phyloP scores from a whole-genome alignment of 176 grass and related monocot species.

The Tillandsia leiboldiana region DNA sequence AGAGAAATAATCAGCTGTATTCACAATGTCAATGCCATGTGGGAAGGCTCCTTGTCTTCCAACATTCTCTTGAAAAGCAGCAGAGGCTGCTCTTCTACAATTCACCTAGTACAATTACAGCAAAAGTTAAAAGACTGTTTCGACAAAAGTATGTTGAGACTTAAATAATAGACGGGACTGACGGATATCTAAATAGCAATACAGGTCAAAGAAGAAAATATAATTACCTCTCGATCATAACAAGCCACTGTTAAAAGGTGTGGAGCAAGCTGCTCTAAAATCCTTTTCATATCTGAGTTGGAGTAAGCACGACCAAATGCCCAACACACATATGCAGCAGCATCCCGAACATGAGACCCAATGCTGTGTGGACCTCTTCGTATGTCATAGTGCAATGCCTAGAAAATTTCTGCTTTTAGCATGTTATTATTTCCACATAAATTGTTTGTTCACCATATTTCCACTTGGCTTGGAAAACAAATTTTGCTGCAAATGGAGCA shows the following conservation, averaged over 20 bases:
- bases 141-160: neutral
- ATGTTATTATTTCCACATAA: slow-evolving; percentile 8
- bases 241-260: slow-evolving; percentile 80
- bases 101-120: slow-evolving; percentile 59
- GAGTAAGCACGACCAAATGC: slow-evolving; percentile 96
- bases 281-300: slow-evolving; percentile 66
- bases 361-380: slow-evolving; percentile 88
- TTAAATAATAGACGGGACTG: neutral
- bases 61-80: slow-evolving; percentile 99
- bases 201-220: slow-evolving; percentile 15
- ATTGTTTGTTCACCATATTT: slow-evolving; percentile 3
- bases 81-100: slow-evolving; percentile 97
- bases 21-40: slow-evolving; percentile 93
- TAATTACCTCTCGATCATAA: slow-evolving; percentile 94
- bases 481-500: neutral
- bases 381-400: slow-evolving; percentile 92
- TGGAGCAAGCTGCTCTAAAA: slow-evolving; percentile 81
- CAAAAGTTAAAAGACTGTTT: slow-evolving; percentile 10
- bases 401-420: slow-evolving; percentile 21
- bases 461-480: neutral
- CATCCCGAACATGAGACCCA: slow-evolving; percentile 94
- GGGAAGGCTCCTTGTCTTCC: slow-evolving; percentile 84
- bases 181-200: slow-evolving; percentile 10
- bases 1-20: slow-evolving; percentile 82
- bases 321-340: slow-evolving; percentile 95